Conservation (phyloP, 1,284 basidiomycete species). For the Cystobasidium slooffiae region DNA sequence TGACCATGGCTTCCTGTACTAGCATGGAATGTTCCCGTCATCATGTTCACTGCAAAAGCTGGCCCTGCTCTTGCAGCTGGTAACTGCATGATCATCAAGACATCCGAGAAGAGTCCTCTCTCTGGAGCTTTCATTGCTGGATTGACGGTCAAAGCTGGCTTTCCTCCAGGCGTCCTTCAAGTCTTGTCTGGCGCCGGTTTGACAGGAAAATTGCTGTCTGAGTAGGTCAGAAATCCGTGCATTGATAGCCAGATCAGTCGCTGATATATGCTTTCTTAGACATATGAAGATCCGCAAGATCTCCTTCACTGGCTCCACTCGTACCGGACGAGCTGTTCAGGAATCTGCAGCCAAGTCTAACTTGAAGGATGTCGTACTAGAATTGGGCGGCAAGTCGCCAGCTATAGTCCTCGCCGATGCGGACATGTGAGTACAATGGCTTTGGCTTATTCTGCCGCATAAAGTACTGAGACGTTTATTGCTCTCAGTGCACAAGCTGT, state of each 20-base stretch:
- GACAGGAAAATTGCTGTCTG: conserved; percentile 40
- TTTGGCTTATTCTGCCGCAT: neutral
- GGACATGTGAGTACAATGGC: conserved; percentile 48
- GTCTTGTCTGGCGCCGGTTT: conserved; percentile 54
- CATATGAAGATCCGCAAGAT: conserved; percentile 51
- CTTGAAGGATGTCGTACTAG: conserved; percentile 57
- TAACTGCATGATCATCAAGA: conserved; percentile 54
- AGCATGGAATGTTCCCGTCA: conserved; percentile 49
- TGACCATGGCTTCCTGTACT: conserved; percentile 10
- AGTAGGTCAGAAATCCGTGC: conserved; percentile 5
- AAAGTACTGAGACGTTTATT: neutral
- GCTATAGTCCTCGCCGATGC: conserved; percentile 52
- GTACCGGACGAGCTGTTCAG: conserved; percentile 57
- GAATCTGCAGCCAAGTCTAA: conserved; percentile 55
- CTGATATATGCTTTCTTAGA: neutral
- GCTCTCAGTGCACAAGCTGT: conserved; percentile 47
- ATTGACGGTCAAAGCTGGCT: conserved; percentile 52
- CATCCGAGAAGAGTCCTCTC: conserved; percentile 54
- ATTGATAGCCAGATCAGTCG: neutral
- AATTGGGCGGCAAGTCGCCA: conserved; percentile 58
- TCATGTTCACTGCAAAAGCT: conserved; percentile 52
- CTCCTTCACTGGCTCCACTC: conserved; percentile 54
- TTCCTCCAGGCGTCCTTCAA: conserved; percentile 51
- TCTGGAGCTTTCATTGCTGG: conserved; percentile 49
- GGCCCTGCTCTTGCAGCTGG: conserved; percentile 54